Conservation (phyloP, 345 rosid genomes). For the Syzygium oleosum region DNA sequence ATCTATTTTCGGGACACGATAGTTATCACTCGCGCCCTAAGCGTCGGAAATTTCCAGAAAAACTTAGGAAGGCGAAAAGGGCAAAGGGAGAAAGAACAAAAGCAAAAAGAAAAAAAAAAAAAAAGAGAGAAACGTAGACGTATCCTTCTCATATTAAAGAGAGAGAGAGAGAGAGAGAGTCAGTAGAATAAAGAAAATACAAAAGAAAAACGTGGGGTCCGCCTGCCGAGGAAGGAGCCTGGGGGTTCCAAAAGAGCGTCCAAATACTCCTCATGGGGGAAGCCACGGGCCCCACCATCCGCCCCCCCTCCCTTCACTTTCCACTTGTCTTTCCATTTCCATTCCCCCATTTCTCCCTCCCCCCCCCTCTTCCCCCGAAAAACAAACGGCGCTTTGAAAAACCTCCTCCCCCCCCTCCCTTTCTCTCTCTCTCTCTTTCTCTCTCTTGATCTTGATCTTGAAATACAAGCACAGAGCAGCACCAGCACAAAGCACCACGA, state of each 20-base stretch:
- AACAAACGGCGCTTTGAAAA: constrained; percentile 37
- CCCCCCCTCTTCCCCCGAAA: background rate
- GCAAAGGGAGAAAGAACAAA: background rate
- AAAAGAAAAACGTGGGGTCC: background rate
- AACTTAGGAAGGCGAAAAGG: no score
- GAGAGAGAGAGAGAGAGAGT: background rate
- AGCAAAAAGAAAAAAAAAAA: rapidly evolving
- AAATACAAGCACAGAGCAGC: background rate
- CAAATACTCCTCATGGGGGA: constrained; percentile 49
- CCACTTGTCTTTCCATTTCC: background rate
- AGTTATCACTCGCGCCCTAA: no score
- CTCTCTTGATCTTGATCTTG: background rate
- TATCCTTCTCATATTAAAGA: background rate
- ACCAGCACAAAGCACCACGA: background rate
- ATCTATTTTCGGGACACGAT: no score
- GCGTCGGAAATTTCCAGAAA: no score
- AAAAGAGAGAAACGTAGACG: background rate
- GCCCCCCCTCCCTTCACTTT: constrained; percentile 17
- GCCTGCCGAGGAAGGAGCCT: constrained; percentile 26
- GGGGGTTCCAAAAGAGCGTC: constrained; percentile 38
- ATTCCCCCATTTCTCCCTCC: background rate
- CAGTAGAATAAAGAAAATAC: background rate
- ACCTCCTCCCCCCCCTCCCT: background rate
- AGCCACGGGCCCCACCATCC: background rate
- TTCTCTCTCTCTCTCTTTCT: background rate